Base-by-base conservation (phyloP, 768 basidiomycete genomes). In the Podaxis sp. region DNA sequence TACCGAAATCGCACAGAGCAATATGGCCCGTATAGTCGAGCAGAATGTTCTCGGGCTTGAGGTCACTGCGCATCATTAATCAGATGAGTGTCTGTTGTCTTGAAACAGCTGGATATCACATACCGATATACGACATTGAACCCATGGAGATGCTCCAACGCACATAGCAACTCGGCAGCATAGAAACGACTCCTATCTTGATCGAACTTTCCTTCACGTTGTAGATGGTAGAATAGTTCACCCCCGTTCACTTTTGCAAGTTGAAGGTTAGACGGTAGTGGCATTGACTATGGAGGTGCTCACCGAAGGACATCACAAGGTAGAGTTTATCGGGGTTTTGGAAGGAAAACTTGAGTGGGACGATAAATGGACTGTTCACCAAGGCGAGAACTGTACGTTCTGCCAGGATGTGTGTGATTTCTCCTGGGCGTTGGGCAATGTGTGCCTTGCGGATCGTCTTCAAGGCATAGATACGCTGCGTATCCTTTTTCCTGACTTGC, bases 401-500 rank as follows among this genome's bases (percentile, higher is more conserved):
- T 3, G 96, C 96, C 42, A 99, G 83, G 65, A 98, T 99, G 73
- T 99, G 97, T 2, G 95, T 98, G 69, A 99, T 98, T 78, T 99
- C 97, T 44, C 96, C 96, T 0, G 92, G 93, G 1, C 96, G 86
- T 38, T 93, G 92, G 4, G 96, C 97, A 67, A 99, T 99, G 71
- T 97, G 94, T 3, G 96, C 96, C 76, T 99, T 99, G 59, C 96
- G 87, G 69, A 99, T 98, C 2, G 97, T 98, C 80, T 99, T 99
- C 70, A 99, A 82, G 2, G 96, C 96, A 77, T 99, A 99, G 70
- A 99, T 92, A 63, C 97, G 93, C 68, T 93, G 86, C 1, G 97
- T 99, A 76, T 99, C 95, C 79, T 97, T 96, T 80, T 99, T 99
- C 59, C 95, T 90, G 46, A 99, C 96, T 83, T 99, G 96, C 97